A percentile compares a stretch with the other conserved stretches of the same genome.
Conservation (phyloP, 2,329 filamentous ascomycete species). For the Botrytis paeoniae region DNA sequence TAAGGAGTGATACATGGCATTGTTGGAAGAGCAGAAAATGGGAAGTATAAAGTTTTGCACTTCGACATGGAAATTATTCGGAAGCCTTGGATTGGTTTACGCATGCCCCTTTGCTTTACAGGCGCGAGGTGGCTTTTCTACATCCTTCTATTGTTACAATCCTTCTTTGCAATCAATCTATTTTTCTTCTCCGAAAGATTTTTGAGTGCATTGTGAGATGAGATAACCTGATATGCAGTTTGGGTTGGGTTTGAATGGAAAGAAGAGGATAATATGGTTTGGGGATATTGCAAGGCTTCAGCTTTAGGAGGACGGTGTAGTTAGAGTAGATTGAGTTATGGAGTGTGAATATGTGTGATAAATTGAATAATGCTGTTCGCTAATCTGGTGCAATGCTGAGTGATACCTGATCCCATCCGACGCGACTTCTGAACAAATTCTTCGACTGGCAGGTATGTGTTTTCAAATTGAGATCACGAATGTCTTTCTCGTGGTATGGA, state of each 20-base stretch:
- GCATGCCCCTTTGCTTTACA: slow-evolving; percentile 10
- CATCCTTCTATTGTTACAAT: slow-evolving; percentile 21
- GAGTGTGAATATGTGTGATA: slow-evolving; percentile 7
- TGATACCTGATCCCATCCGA: background rate
- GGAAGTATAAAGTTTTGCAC: slow-evolving; percentile 22
- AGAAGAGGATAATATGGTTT: slow-evolving; percentile 1
- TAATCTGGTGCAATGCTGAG: background rate
- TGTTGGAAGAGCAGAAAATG: slow-evolving; percentile 2
- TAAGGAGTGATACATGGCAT: background rate
- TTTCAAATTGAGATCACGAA: background rate
- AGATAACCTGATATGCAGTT: slow-evolving; percentile 23
- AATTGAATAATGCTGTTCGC: background rate
- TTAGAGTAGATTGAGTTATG: slow-evolving; percentile 12
- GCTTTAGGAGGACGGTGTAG: slow-evolving; percentile 16
- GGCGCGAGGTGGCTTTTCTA: slow-evolving; percentile 20
- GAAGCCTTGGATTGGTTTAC: slow-evolving; percentile 15
- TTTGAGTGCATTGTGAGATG: slow-evolving; percentile 17
- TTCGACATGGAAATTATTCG: slow-evolving; percentile 9
- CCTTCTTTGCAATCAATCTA: slow-evolving; percentile 1
- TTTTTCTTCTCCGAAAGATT: slow-evolving; percentile 17
- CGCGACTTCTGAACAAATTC: background rate
- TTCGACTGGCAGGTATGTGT: background rate
- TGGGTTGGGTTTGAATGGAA: background rate
- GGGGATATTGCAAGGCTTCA: background rate
- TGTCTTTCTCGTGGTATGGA: background rate